phyloP scores from a whole-genome alignment of 2,329 filamentous ascomycete species.

The Lachnellula occidentalis region DNA sequence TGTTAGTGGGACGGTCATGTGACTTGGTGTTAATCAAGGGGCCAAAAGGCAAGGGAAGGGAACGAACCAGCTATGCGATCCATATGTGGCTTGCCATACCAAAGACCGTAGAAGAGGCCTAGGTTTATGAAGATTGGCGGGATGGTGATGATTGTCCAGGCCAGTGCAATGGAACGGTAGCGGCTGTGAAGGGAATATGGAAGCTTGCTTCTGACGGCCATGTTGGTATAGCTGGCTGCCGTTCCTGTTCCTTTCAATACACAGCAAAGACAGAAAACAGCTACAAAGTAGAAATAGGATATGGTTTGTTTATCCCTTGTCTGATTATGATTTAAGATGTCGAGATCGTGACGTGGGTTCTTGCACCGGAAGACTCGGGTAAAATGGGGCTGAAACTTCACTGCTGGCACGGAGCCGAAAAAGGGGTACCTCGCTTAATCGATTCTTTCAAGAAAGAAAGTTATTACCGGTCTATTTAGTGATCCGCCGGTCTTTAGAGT shows the following conservation, averaged over 20 bases:
- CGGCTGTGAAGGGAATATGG: slow-evolving; percentile 21
- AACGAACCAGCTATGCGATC: slow-evolving; percentile 18
- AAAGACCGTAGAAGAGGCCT: slow-evolving; percentile 21
- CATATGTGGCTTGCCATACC: slow-evolving; percentile 17
- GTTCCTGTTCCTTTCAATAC: not conserved
- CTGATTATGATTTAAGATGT: not conserved
- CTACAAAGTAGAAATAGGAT: not conserved
- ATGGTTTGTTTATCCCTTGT: not conserved
- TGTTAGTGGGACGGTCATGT: slow-evolving; percentile 3
- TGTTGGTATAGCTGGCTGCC: not conserved
- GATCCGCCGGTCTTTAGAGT: no score
- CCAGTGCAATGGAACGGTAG: slow-evolving; percentile 18
- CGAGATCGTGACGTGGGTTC: not conserved
- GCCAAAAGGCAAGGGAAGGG: not conserved
- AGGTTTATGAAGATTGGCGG: slow-evolving; percentile 21
- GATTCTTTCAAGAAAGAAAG: no score
- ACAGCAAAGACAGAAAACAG: not conserved
- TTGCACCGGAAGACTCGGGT: not conserved
- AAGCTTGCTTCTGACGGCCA: slow-evolving; percentile 11
- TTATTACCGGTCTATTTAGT: no score
- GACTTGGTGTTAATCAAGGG: not conserved
- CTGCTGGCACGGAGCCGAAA: no score
- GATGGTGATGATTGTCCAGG: slow-evolving; percentile 22
- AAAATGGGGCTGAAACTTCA: no score
- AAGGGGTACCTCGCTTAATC: no score